Evolutionary conservation across 164 flowering plant genomes (phyloP).

Genomic region (Amborella trichopoda): DNA sequence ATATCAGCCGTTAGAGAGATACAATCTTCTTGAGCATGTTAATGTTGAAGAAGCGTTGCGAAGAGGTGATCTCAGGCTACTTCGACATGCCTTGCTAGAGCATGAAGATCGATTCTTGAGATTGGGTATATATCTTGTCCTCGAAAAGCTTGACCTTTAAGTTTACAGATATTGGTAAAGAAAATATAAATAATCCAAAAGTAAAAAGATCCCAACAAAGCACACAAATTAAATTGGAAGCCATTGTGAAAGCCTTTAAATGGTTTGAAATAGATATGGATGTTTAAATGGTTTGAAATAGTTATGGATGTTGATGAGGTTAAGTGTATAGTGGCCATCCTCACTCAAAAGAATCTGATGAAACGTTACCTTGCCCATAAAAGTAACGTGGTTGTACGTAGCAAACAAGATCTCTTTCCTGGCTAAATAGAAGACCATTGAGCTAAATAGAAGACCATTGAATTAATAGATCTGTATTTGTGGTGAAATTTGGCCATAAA

Average conservation of each 20-base stretch:
- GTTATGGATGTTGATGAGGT: slow-evolving; percentile 61
- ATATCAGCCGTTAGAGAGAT: too few species aligned
- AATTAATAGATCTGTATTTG: too few species aligned
- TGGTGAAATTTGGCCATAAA: too few species aligned
- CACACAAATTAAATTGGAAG: slow-evolving; percentile 92
- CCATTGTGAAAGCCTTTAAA: slow-evolving; percentile 76
- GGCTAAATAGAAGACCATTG: slow-evolving; percentile 64
- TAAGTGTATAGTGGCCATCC: slow-evolving; percentile 84
- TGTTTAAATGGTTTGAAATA: slow-evolving; percentile 70
- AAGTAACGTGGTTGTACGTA: slow-evolving; percentile 87
- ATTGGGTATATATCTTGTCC: slow-evolving; percentile 93
- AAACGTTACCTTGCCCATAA: slow-evolving; percentile 97
- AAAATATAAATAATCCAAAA: slow-evolving; percentile 88
- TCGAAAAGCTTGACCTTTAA: slow-evolving; percentile 96
- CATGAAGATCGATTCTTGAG: slow-evolving; percentile 86
- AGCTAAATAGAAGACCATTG: too few species aligned
- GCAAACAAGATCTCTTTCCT: slow-evolving; percentile 97
- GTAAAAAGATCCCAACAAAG: slow-evolving; percentile 77
- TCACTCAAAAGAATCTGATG: slow-evolving; percentile 85
- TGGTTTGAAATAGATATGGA: slow-evolving; percentile 98
- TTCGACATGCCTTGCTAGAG: slow-evolving; percentile 73
- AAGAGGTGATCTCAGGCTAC: slow-evolving; percentile 91
- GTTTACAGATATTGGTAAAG: slow-evolving; percentile 91
- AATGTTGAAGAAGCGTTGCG: slow-evolving; percentile 59
- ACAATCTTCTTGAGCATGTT: slow-evolving; percentile 53